phyloP scores from a whole-genome alignment of 2,329 filamentous ascomycete species.

The Aureobasidium namibiae region DNA sequence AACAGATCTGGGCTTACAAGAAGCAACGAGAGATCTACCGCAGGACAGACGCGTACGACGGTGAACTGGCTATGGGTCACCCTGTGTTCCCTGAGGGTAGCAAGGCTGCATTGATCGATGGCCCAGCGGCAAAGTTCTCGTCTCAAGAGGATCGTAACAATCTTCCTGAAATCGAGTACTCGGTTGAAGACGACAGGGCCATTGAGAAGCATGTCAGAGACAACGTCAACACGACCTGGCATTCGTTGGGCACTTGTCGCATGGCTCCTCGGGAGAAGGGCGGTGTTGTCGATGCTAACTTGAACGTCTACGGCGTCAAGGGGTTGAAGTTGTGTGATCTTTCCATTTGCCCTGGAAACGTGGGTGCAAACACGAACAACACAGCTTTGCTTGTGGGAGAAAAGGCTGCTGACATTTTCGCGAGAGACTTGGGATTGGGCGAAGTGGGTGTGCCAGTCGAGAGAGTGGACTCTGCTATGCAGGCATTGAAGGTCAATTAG shows the following conservation, averaged over 20 bases:
- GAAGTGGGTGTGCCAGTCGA: neutral
- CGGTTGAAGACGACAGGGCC: constrained; percentile 26
- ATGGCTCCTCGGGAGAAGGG: constrained; percentile 30
- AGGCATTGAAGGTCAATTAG: no score
- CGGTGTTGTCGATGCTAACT: constrained; percentile 32
- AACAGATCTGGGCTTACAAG: constrained; percentile 57
- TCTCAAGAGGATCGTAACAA: constrained; percentile 23
- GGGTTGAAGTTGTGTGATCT: constrained; percentile 39
- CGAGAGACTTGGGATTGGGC: constrained; percentile 30
- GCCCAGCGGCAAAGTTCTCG: neutral
- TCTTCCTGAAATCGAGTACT: constrained; percentile 41
- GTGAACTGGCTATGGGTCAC: constrained; percentile 31
- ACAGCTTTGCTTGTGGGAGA: constrained; percentile 37
- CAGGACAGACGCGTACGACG: constrained; percentile 44
- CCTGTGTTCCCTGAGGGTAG: constrained; percentile 31
- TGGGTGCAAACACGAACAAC: constrained; percentile 40
- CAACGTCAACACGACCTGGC: constrained; percentile 34
- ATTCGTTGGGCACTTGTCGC: constrained; percentile 33
- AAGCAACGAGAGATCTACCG: constrained; percentile 53
- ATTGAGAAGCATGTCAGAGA: constrained; percentile 36
- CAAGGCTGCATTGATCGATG: constrained; percentile 35
- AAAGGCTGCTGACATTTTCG: constrained; percentile 35
- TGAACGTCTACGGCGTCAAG: constrained; percentile 33
- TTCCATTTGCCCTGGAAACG: constrained; percentile 33
- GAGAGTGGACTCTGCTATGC: no score